A percentile compares a stretch with the other conserved stretches of the same genome.
Conservation (phyloP, 1,284 basidiomycete species). For the Cerrena zonata region DNA sequence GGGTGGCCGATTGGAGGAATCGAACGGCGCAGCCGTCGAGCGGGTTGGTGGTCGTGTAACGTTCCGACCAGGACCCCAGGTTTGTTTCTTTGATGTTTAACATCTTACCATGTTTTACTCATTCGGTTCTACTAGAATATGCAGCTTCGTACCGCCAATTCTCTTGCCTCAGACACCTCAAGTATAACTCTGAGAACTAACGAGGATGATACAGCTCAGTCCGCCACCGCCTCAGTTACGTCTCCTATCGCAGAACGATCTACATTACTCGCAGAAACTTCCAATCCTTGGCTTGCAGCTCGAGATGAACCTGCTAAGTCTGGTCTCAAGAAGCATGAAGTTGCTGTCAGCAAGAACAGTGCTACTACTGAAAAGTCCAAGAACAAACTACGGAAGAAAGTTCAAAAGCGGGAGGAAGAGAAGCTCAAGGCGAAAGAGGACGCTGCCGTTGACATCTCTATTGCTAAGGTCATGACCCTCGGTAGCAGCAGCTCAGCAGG, state of each 20-base stretch:
- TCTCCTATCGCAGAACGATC: conserved; percentile 15
- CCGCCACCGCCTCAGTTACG: conserved; percentile 16
- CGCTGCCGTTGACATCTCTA: conserved; percentile 70
- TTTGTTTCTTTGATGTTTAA: conserved; percentile 21
- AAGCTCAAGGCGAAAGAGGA: conserved; percentile 61
- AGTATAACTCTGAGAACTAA: conserved; percentile 63
- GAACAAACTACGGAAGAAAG: conserved; percentile 63
- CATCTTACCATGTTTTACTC: background rate
- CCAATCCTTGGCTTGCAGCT: conserved; percentile 71
- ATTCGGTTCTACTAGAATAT: too few species aligned
- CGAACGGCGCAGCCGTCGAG: conserved; percentile 35
- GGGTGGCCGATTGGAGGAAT: conserved; percentile 21
- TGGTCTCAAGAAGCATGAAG: conserved; percentile 61
- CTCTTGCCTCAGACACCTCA: conserved; percentile 58
- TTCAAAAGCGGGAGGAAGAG: conserved; percentile 47
- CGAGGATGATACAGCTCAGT: conserved; percentile 37
- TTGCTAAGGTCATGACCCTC: conserved; percentile 47
- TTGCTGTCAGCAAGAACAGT: conserved; percentile 61
- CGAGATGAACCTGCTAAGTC: conserved; percentile 34
- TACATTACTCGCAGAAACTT: conserved; percentile 16
- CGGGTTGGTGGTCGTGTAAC: conserved; percentile 56
- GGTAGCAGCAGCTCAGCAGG: conserved; percentile 16
- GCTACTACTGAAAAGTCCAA: conserved; percentile 58
- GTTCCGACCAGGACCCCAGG: conserved; percentile 46
- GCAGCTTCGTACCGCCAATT: conserved; percentile 32